Percentiles rank a stretch among this genome's conserved stretches.
These are phyloP conservation scores for Teratosphaeria zuluensis DNA, from an alignment of 2,329 filamentous ascomycete species.

Conservation along the genomic window DNA sequence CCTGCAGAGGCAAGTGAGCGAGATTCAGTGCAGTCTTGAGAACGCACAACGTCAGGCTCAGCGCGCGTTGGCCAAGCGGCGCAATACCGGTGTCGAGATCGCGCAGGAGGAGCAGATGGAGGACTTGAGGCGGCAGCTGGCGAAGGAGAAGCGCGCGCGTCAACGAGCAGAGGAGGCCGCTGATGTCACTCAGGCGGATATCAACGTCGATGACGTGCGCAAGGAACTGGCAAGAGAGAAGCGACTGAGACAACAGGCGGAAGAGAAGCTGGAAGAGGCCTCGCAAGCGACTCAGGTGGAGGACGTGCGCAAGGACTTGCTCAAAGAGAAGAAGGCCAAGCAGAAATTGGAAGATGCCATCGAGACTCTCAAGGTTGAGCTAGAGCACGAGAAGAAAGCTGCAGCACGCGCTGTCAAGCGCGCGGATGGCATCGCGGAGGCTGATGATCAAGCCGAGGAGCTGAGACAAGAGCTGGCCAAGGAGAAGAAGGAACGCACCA, in stretches of 20 bases:
- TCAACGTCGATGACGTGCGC: slow-evolving; percentile 22
- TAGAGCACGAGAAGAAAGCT: slow-evolving; percentile 25
- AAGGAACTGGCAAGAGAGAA: slow-evolving; percentile 25
- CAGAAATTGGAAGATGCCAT: slow-evolving; percentile 28
- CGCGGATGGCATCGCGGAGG: slow-evolving; percentile 31
- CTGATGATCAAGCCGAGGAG: slow-evolving; percentile 36
- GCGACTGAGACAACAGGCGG: slow-evolving; percentile 22
- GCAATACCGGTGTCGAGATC: slow-evolving; percentile 40
- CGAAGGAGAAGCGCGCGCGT: slow-evolving; percentile 36
- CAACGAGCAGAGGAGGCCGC: slow-evolving; percentile 31
- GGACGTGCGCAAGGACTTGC: slow-evolving; percentile 23
- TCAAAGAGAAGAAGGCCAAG: slow-evolving; percentile 24
- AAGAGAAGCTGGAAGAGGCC: slow-evolving; percentile 28
- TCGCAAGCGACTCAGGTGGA: slow-evolving; percentile 22
- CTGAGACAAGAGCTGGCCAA: slow-evolving; percentile 42
- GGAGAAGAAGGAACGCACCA: slow-evolving; percentile 43
- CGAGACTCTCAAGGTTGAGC: slow-evolving; percentile 21
- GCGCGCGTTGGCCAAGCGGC: slow-evolving; percentile 43
- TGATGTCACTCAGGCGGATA: slow-evolving; percentile 22
- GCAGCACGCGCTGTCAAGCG: slow-evolving; percentile 31
- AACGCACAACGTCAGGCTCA: slow-evolving; percentile 65
- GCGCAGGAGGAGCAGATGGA: slow-evolving; percentile 32
- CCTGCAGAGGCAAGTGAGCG: slow-evolving; percentile 66
- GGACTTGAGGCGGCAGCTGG: slow-evolving; percentile 38
- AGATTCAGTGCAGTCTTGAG: slow-evolving; percentile 70